Evolutionary conservation across 805 yeast species (phyloP).

Genomic region (Yamadazyma tumulicola): DNA sequence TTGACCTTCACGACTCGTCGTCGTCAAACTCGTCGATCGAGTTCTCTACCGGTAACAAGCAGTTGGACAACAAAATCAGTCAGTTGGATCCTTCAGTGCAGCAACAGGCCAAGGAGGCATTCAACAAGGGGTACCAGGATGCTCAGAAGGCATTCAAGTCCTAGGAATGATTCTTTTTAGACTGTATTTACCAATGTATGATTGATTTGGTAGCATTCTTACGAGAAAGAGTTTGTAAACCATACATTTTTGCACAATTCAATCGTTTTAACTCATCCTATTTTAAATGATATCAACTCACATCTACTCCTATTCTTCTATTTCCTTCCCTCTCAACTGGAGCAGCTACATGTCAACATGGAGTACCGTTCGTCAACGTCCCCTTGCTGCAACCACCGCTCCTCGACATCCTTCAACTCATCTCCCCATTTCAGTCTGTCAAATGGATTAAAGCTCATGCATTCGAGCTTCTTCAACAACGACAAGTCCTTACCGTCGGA

Average conservation of each 20-base stretch:
- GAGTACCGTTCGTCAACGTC: slow-evolving; percentile 49
- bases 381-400: slow-evolving; percentile 49
- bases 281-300: neutral
- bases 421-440: slow-evolving; percentile 65
- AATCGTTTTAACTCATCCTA: neutral
- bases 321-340: slow-evolving; percentile 24
- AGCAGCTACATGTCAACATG: slow-evolving; percentile 77
- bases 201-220: neutral
- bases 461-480: slow-evolving; percentile 55
- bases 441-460: slow-evolving; percentile 76
- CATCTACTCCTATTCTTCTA: neutral
- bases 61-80: slow-evolving; percentile 34
- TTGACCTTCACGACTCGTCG: slow-evolving; percentile 7
- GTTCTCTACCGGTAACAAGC: slow-evolving; percentile 34
- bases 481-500: slow-evolving; percentile 45
- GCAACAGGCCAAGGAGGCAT: slow-evolving; percentile 38
- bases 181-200: slow-evolving; percentile 4
- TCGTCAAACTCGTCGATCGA: slow-evolving; percentile 13
- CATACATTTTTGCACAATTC: too few species aligned
- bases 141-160: slow-evolving; percentile 26
- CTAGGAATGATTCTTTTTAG: slow-evolving; percentile 6
- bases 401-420: slow-evolving; percentile 55
- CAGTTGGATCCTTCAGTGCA: slow-evolving; percentile 31
- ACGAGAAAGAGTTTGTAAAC: too few species aligned
- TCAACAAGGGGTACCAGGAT: slow-evolving; percentile 37